Evolutionary conservation across 352 stramenopile genomes (phyloP), one percentile per base, ranked within the genome.

Genomic region (Globisporangium polare): DNA sequence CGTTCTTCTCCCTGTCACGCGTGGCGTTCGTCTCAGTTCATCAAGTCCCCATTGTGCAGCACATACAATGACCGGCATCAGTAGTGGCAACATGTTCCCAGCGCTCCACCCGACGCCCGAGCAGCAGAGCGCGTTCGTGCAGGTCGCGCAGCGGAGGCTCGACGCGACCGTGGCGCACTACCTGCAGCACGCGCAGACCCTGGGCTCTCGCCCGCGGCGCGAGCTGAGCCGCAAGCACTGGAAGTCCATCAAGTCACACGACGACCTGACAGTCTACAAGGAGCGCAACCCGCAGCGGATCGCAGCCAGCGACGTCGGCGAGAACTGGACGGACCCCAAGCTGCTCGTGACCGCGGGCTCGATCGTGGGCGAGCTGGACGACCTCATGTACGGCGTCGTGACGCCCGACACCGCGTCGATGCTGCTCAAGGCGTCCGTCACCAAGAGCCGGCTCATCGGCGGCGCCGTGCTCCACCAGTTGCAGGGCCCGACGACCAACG

Each of bases 221-320:
- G 61, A 57, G 47, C 41, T 78, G 22, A 50, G 59, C 41, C 62
- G 62, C 31, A 70, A 66, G 55, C 53, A 51, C 4, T 78, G 71
- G 71, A 75, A 75, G 42, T 24, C 51, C 9, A 65, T 78, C 57
- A 75, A 70, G 62, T 64, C 41, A 0, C 71, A 65, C n/a, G 68
- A 74, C 22, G 66, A 69, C 46, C 27, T 78, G 29, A 68, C 62
- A 0, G 61, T 78, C 20, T 78, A 74, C 60, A 71, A 71, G 43
- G 54, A 73, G 47, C 66, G 53, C 45, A n/a, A 50, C 6, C 55
- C 60, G 20, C 20, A 45, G 15, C 22, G 18, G 2, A 12, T 2
- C 22, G 26, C 17, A 6, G 12, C 26, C 24, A 7, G 20, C 45
- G 54, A 62, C 42, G n/a, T 55, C 27, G 31, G 15, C 17, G 26